Evolutionary conservation across 345 rosid genomes (phyloP).

Genomic region (Mallotus nudiflorus): DNA sequence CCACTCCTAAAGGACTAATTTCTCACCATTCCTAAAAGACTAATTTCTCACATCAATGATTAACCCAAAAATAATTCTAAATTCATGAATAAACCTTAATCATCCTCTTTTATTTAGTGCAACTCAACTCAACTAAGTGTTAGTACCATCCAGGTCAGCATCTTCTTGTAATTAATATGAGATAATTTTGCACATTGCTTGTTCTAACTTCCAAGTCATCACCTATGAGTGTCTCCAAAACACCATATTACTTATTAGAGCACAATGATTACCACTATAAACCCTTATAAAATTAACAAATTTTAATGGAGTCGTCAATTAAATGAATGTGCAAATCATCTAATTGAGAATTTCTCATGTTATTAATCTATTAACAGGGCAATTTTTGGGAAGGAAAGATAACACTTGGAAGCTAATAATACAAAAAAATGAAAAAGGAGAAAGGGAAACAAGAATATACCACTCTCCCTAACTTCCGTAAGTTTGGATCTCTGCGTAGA

Average conservation of each 20-base stretch:
- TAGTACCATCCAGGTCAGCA: no score
- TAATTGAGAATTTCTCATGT: neutral
- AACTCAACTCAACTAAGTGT: no score
- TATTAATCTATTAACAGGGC: neutral
- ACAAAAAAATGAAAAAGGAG: constrained; percentile 2
- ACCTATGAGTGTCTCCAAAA: neutral
- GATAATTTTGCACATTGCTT: neutral
- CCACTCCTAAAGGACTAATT: neutral
- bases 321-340: neutral
- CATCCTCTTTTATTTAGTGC: neutral
- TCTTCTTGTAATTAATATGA: neutral
- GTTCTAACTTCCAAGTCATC: neutral
- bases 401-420: neutral
- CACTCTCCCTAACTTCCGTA: constrained; percentile 74
- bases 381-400: constrained; percentile 3
- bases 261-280: neutral
- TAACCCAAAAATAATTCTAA: neutral
- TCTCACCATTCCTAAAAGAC: neutral
- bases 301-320: neutral
- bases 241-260: neutral
- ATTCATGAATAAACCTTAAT: neutral
- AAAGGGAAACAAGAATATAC: constrained; percentile 39
- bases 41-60: neutral
- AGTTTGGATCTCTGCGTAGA: constrained; percentile 65
- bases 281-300: constrained; percentile 5